Base-by-base conservation (phyloP, 2,329 filamentous ascomycete genomes). In the Xylaria sp. region DNA sequence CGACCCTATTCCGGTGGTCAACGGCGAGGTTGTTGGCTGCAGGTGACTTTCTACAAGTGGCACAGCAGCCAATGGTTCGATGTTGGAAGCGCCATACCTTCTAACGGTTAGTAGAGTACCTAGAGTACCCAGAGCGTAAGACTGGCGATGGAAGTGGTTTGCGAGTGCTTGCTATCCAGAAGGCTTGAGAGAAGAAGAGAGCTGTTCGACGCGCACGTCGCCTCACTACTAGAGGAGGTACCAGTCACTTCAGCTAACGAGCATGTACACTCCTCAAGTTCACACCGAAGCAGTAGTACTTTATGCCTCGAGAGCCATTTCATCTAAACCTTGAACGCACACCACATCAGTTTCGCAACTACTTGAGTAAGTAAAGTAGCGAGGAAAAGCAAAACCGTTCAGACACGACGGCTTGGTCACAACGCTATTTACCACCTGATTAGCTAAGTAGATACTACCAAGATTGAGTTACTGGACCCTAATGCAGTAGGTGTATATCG, bases 21-120 rank as follows among this genome's bases (percentile, higher is more conserved):
- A 25, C 56, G 60, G 41, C 31, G 55, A 60, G 9, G 49, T n/a
- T 28, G 31, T 13, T 31, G 51, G 43, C 39, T 36, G 49, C n/a
- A 33, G 41, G 48, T 49, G 48, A 33, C 33, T 23, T 13, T 61
- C 56, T 59, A 39, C n/a, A 31, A 36, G 15, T 23, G 62, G 10
- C n/a, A 48, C 20, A 36, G 7, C 9, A 33, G 41, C 9, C 12
- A 28, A 28, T 6, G 23, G 41, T 12, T 12, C 12, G 20, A 46
- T 7, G 41, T n/a, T n/a, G 18, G 18, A 46, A n/a, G 41, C 15
- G 15, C 41, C 15, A 18, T 46, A 46, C n/a, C n/a, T n/a, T n/a
- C n/a, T n/a, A n/a, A n/a, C n/a, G n/a, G n/a, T n/a, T n/a, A n/a
- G n/a, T n/a, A n/a, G n/a, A n/a, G n/a, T n/a, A 28, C 41, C 6